phyloP scores from a whole-genome alignment of 2,329 filamentous ascomycete genomes.

The Alternaria ventricosa region DNA sequence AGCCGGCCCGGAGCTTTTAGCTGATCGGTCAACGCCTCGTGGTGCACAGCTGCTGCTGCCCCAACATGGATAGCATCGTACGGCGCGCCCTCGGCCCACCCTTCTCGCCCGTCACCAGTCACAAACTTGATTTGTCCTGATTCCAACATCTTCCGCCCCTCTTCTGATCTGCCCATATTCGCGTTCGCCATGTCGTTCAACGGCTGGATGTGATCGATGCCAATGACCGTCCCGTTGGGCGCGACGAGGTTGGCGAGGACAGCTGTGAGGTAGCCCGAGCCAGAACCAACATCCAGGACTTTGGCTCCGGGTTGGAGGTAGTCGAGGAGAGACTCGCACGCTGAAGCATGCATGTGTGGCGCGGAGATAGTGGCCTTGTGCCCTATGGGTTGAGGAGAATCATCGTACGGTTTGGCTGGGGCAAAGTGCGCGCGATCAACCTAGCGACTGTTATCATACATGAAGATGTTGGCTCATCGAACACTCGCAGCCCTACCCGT shows the following conservation, averaged over 20 bases:
- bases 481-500: constrained; percentile 56
- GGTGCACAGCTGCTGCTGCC: constrained; percentile 78
- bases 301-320: constrained; percentile 60
- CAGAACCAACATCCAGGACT: constrained; percentile 58
- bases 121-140: constrained; percentile 73
- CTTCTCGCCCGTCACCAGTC: constrained; percentile 67
- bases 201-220: constrained; percentile 58
- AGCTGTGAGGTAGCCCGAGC: constrained; percentile 79
- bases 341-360: constrained; percentile 74
- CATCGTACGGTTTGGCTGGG: constrained; percentile 72
- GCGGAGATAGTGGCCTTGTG: constrained; percentile 73
- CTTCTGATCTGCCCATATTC: constrained; percentile 54
- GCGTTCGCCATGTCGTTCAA: constrained; percentile 50
- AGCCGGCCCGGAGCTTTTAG: constrained; percentile 78
- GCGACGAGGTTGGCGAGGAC: constrained; percentile 80
- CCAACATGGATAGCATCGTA: constrained; percentile 98
- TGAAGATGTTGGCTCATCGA: neutral
- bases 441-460: constrained; percentile 49
- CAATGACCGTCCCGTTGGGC: constrained; percentile 53
- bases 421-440: constrained; percentile 90
- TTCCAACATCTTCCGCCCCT: constrained; percentile 64
- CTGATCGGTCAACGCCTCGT: constrained; percentile 76
- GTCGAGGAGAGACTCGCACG: constrained; percentile 67
- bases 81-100: constrained; percentile 56
- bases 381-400: constrained; percentile 73